These are phyloP conservation scores for Thraustochytrium sp. DNA, from an alignment of 352 stramenopile species.

Conservation along the genomic window DNA sequence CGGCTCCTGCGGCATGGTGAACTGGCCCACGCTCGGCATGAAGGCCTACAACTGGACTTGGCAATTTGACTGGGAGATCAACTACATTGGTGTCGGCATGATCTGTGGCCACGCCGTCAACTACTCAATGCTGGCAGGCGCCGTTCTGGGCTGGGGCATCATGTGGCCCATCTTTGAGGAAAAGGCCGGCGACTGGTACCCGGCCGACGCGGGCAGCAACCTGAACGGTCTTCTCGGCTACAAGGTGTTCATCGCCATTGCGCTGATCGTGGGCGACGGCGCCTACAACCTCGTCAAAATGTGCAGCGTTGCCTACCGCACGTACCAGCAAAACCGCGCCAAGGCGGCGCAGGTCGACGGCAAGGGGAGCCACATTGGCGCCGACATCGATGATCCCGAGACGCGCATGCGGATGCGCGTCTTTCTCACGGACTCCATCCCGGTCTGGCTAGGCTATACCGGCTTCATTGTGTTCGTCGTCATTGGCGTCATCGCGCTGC, in stretches of 20 bases:
- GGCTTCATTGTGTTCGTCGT: not conserved
- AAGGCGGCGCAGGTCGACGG: not conserved
- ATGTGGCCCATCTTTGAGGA: conserved; percentile 34
- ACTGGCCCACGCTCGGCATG: conserved; percentile 9
- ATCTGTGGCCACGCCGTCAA: conserved; percentile 26
- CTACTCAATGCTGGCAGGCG: conserved; percentile 34
- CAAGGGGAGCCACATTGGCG: not conserved
- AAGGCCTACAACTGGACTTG: conserved; percentile 16
- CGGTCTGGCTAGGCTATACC: not conserved
- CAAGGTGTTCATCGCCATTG: conserved; percentile 34
- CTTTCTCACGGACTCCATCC: not conserved
- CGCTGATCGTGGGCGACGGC: conserved; percentile 19
- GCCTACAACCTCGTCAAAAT: conserved; percentile 14
- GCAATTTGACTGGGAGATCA: not conserved
- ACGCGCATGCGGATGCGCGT: not conserved
- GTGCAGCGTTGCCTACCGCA: not conserved
- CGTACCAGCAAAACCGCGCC: not conserved
- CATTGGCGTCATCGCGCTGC: not conserved
- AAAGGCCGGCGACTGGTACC: conserved; percentile 39
- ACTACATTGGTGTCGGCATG: conserved; percentile 43
- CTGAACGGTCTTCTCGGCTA: conserved; percentile 31
- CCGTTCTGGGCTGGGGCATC: conserved; percentile 22
- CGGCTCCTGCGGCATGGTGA: not conserved
- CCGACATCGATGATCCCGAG: not conserved
- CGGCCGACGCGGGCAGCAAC: not conserved